These are phyloP conservation scores for Picea sitchensis DNA, from an alignment of 75 land plant species.

Conservation along the genomic window DNA sequence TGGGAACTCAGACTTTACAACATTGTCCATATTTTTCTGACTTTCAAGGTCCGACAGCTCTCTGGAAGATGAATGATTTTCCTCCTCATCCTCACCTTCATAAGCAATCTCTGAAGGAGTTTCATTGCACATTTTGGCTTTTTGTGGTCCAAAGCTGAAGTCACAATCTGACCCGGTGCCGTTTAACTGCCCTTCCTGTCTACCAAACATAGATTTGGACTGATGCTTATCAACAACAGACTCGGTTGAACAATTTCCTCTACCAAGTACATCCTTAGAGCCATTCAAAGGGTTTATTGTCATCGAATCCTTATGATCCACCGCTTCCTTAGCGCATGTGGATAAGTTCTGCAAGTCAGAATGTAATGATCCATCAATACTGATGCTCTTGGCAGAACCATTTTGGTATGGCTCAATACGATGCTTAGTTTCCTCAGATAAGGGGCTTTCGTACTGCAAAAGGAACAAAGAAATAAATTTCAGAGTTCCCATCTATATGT, in stretches of 20 bases:
- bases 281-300: not conserved
- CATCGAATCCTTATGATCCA: not conserved
- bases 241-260: not conserved
- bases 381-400: too few species aligned
- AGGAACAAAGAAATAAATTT: not conserved
- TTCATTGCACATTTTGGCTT: not conserved
- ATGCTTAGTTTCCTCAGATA: not conserved
- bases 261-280: not conserved
- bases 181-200: not conserved
- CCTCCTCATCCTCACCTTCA: conserved; percentile 65
- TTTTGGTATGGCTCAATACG: too few species aligned
- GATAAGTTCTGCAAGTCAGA: not conserved
- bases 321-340: not conserved
- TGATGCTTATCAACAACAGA: conserved; percentile 1
- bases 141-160: not conserved
- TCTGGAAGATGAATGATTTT: conserved; percentile 28
- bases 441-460: conserved; percentile 7
- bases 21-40: conserved; percentile 14
- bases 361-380: not conserved
- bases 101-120: conserved; percentile 26
- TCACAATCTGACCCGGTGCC: not conserved
- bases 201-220: not conserved
- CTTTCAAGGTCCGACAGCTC: conserved; percentile 41
- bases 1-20: not conserved
- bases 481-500: not conserved